A percentile compares a stretch with the other conserved stretches of the same genome.
Evolutionary conservation across 495 filamentous ascomycete species (phyloP).

Genomic region (Penicillium maclennaniae): DNA sequence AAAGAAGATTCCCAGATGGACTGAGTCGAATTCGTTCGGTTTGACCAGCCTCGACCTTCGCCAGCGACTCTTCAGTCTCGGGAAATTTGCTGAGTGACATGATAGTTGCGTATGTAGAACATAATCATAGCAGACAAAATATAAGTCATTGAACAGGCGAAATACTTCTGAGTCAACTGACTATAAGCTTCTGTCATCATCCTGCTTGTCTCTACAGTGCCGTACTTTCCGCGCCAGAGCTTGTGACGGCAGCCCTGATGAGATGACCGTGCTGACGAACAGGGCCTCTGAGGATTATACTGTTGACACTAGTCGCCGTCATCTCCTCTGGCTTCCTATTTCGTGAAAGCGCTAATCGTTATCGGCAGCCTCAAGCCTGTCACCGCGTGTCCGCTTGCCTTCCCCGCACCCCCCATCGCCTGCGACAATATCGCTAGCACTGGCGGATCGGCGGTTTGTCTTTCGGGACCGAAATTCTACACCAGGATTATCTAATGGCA

Average conservation of each 20-base stretch:
- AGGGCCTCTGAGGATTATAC: neutral
- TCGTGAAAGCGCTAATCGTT: slow-evolving; percentile 5
- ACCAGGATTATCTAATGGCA: neutral
- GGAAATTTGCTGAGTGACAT: no score
- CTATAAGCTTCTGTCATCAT: neutral
- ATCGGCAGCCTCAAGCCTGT: slow-evolving; percentile 6
- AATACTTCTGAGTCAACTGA: neutral
- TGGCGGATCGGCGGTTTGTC: neutral
- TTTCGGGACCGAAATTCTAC: neutral
- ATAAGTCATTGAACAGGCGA: neutral
- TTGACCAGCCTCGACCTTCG: no score
- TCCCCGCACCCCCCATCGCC: slow-evolving; percentile 9
- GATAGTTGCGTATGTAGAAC: no score
- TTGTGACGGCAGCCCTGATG: neutral
- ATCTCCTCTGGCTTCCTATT: slow-evolving; percentile 16
- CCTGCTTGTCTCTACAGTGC: neutral
- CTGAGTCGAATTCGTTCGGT: no score
- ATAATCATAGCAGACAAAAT: neutral
- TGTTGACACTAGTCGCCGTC: neutral
- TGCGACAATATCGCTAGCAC: neutral
- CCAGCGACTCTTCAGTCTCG: no score
- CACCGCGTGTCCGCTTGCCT: slow-evolving; percentile 1
- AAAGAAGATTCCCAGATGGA: neutral
- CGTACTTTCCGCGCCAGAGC: neutral
- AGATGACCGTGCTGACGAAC: neutral